These are phyloP conservation scores for Mrakia blollopis DNA, from an alignment of 768 basidiomycete genomes.

Conservation along the genomic window DNA sequence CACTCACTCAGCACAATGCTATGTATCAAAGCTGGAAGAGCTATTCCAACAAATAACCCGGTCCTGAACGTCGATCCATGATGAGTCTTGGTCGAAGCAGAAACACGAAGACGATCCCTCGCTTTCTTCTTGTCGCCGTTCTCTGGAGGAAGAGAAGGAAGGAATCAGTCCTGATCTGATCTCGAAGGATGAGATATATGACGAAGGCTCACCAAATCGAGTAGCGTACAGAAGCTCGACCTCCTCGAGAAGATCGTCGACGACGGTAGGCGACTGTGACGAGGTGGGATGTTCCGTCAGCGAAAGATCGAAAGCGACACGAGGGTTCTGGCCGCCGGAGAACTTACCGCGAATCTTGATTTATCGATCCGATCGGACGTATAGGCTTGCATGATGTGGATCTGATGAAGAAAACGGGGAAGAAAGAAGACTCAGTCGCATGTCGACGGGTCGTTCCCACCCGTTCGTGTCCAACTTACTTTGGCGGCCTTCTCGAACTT, in stretches of 20 bases:
- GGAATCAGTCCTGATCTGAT: not conserved
- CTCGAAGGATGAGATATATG: not conserved
- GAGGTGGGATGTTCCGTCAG: too few species aligned
- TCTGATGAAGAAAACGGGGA: constrained; percentile 45
- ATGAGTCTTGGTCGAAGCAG: constrained; percentile 54
- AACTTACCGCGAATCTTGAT: not conserved
- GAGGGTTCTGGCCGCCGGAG: too few species aligned
- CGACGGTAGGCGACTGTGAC: constrained; percentile 32
- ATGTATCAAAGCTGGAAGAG: constrained; percentile 60
- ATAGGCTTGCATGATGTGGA: constrained; percentile 67
- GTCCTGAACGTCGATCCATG: constrained; percentile 70
- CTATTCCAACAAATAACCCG: constrained; percentile 66
- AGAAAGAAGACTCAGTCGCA: not conserved
- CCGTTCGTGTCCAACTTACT: constrained; percentile 44
- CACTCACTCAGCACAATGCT: constrained; percentile 62
- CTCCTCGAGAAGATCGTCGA: constrained; percentile 65
- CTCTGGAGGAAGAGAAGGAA: constrained; percentile 44
- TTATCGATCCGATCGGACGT: constrained; percentile 49
- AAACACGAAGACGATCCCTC: constrained; percentile 58
- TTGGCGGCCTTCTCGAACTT: constrained; percentile 78
- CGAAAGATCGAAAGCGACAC: too few species aligned
- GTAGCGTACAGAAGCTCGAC: constrained; percentile 71
- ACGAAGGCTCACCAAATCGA: constrained; percentile 60
- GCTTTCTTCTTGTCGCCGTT: constrained; percentile 77
- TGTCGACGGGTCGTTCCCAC: not conserved